Conservation (phyloP, 148 eudicot species). For the Chenopodium suecicum region DNA sequence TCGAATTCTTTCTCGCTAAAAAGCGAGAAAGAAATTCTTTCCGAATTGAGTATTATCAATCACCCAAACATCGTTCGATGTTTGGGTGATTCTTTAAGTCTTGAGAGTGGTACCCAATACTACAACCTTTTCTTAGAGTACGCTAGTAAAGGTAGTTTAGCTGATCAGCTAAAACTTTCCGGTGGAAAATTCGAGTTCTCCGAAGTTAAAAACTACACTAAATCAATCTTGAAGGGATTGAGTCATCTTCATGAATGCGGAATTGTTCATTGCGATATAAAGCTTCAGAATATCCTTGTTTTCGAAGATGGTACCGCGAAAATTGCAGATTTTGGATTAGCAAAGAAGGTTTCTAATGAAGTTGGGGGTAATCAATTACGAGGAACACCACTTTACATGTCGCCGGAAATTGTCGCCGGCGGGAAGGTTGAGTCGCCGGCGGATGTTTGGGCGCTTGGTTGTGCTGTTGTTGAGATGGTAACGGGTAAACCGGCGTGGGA, state of each 20-base stretch:
- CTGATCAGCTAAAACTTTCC: constrained; percentile 37
- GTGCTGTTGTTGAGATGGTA: constrained; percentile 69
- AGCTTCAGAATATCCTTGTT: constrained; percentile 61
- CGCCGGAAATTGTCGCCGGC: constrained; percentile 72
- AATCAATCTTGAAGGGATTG: constrained; percentile 52
- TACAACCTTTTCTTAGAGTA: constrained; percentile 73
- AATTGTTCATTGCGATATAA: constrained; percentile 76
- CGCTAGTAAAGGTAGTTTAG: constrained; percentile 53
- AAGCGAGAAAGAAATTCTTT: constrained; percentile 56
- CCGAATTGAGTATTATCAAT: constrained; percentile 26
- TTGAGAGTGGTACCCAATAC: constrained; percentile 44
- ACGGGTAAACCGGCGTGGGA: constrained; percentile 46
- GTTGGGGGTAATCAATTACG: constrained; percentile 38
- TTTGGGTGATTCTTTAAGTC: constrained; percentile 45
- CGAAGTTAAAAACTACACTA: constrained; percentile 44
- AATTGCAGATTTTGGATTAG: constrained; percentile 81
- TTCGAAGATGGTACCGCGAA: constrained; percentile 40
- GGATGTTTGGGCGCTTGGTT: constrained; percentile 90
- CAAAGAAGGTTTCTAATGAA: constrained; percentile 35
- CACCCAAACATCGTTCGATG: constrained; percentile 47
- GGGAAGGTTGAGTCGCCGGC: constrained; percentile 53
- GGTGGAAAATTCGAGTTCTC: constrained; percentile 30
- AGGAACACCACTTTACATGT: constrained; percentile 89
- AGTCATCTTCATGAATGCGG: constrained; percentile 50
- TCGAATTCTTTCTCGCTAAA: constrained; percentile 39